Percentiles rank a stretch among this genome's conserved stretches.
Evolutionary conservation across 306 rosid genomes (phyloP).

Genomic region (Lagenaria siceraria): DNA sequence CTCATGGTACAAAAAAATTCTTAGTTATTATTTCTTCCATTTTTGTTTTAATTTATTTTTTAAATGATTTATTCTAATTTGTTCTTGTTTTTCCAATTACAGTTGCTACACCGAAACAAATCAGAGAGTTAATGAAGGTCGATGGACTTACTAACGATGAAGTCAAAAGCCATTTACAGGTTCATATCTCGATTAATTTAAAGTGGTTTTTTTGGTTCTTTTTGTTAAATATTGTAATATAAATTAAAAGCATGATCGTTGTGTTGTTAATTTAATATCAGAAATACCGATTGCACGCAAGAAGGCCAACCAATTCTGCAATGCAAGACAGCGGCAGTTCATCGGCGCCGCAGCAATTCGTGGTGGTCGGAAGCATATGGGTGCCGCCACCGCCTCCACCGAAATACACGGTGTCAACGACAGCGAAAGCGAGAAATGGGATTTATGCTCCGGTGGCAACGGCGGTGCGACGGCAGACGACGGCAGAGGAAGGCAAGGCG

Average conservation of each 20-base stretch:
- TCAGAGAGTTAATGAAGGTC: slow-evolving; percentile 51
- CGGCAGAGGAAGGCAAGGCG: background rate
- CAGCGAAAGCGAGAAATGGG: slow-evolving; percentile 25
- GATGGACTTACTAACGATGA: slow-evolving; percentile 65
- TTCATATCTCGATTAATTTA: background rate
- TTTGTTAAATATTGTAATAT: background rate
- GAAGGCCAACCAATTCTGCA: slow-evolving; percentile 54
- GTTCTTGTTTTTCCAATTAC: background rate
- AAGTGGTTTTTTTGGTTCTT: background rate
- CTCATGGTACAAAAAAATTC: slow-evolving; percentile 36
- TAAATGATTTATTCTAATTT: background rate
- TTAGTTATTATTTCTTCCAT: background rate
- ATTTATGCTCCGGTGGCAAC: slow-evolving; percentile 62
- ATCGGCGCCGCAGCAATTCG: slow-evolving; percentile 47
- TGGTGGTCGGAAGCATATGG: slow-evolving; percentile 75
- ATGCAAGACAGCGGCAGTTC: slow-evolving; percentile 29
- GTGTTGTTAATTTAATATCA: slow-evolving; percentile 9
- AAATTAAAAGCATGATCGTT: background rate
- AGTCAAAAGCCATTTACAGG: slow-evolving; percentile 69
- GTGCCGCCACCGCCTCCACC: slow-evolving; percentile 44
- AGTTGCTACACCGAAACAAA: slow-evolving; percentile 64
- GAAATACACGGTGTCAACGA: slow-evolving; percentile 12
- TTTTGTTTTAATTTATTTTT: background rate
- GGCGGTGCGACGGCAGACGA: slow-evolving; percentile 11
- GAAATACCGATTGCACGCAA: slow-evolving; percentile 77